Evolutionary conservation across 257 asterid genomes (phyloP), one percentile per base, ranked within the genome.

Genomic region (Vinca minor): DNA sequence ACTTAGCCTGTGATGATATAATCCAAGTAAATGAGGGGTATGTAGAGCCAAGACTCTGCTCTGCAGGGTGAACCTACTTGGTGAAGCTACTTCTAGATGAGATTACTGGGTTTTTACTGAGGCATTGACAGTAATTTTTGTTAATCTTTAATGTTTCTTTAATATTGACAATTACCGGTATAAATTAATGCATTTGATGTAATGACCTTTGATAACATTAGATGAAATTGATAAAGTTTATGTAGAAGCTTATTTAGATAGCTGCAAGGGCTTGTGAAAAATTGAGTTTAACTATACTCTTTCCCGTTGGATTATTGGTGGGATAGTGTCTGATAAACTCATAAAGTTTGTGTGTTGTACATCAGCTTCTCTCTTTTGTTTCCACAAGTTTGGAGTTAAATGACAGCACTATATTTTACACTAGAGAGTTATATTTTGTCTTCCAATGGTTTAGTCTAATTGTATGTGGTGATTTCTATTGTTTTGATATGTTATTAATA

Each of bases 201-300:
- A n/a, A n/a, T n/a, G n/a, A n/a, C n/a, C n/a, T n/a, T n/a, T n/a
- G n/a, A n/a, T n/a, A n/a, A n/a, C n/a, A n/a, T n/a, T n/a, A n/a
- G n/a, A n/a, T n/a, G n/a, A n/a, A n/a, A n/a, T n/a, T n/a, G n/a
- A n/a, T n/a, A n/a, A n/a, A n/a, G n/a, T n/a, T n/a, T n/a, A n/a
- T n/a, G n/a, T n/a, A n/a, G n/a, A n/a, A n/a, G n/a, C n/a, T n/a
- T n/a, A n/a, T n/a, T n/a, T n/a, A n/a, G n/a, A n/a, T n/a, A n/a
- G n/a, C n/a, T n/a, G n/a, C n/a, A n/a, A n/a, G n/a, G n/a, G n/a
- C n/a, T n/a, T n/a, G n/a, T n/a, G n/a, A n/a, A 4, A 7, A 0
- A 49, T 67, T 69, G 94, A 82, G 89, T 85, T 85, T n/a, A 29
- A 88, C 92, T 88, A 85, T 85, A 76, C 91, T 68, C 85, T 65